Base-by-base conservation (phyloP, 352 stramenopile species). In the Pythium plurisporium region DNA sequence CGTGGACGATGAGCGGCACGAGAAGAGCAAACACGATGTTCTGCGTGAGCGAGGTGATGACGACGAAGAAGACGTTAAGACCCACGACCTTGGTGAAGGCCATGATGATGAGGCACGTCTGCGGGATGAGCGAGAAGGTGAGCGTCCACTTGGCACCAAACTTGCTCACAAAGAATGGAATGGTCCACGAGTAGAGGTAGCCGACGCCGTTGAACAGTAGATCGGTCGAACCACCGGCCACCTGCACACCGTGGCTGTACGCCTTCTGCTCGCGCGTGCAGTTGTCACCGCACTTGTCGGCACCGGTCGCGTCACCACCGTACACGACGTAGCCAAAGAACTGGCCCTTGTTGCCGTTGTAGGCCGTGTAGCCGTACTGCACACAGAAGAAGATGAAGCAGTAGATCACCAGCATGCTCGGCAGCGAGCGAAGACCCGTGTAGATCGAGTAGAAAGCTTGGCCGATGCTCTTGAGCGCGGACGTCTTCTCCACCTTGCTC, bases 1-100 rank as follows among this genome's bases (percentile, higher is more conserved):
- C 67, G 43, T 87, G 72, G 5, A 89, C 55, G 44, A 87, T 83
- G 10, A 91, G 57, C 4, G 78, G 82, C 14, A 91, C 81, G 29
- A 36, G 59, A 75, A 88, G 53, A 2, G 80, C 67, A 30, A 83
- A 83, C 33, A 86, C 48, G 12, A 69, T 84, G 10, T 71, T 43
- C 44, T 78, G 69, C 1, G 78, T 73, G 45, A 86, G 71, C 23
- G 59, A 61, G 6, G 69, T 78, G 60, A 79, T 60, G 0, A 69
- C 65, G 20, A 83, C 68, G 8, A 77, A 41, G 26, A 73, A 60
- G 11, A 82, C 57, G 54, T 72, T 65, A 52, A 82, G 52, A 0
- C 49, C 65, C 11, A 73, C 64, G 47, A 43, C 64, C 29, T 46
- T 70, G 11, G 55, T 68, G 53, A 67, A 85, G 11, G 75, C 70